phyloP scores from a whole-genome alignment of 495 filamentous ascomycete species.

The Podospora pseudocomata region DNA sequence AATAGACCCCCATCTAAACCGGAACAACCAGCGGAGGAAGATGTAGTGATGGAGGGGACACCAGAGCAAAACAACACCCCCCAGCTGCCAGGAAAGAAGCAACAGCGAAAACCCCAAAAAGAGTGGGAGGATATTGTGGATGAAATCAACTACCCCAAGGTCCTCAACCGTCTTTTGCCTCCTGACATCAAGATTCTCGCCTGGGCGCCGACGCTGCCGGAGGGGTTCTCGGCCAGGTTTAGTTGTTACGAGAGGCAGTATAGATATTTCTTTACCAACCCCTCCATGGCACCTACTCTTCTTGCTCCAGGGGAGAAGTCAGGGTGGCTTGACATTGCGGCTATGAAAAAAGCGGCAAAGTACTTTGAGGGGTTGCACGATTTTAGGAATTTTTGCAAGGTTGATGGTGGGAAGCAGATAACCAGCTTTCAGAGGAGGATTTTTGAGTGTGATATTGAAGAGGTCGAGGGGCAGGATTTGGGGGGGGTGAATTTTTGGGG shows the following conservation, averaged over 20 bases:
- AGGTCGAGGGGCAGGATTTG: conserved; percentile 56
- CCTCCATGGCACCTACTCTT: conserved; percentile 66
- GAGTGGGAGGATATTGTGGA: conserved; percentile 71
- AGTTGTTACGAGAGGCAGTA: conserved; percentile 86
- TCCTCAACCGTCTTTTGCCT: conserved; percentile 84
- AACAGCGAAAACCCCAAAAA: background rate
- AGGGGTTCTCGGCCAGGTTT: conserved; percentile 86
- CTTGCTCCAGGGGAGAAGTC: conserved; percentile 26
- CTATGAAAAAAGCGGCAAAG: conserved; percentile 78
- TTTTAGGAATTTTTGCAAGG: conserved; percentile 94
- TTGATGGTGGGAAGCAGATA: conserved; percentile 82
- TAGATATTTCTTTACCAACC: conserved; percentile 95
- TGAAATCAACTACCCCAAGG: conserved; percentile 74
- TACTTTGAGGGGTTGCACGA: conserved; percentile 80
- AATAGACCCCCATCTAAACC: conserved; percentile 51
- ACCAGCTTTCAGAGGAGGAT: conserved; percentile 75
- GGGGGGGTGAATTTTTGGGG: conserved; percentile 43
- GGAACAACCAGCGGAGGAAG: conserved; percentile 11
- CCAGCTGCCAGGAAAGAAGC: background rate
- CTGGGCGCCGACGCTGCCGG: conserved; percentile 81
- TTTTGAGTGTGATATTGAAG: conserved; percentile 69
- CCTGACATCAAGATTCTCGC: conserved; percentile 85
- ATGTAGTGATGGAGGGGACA: conserved; percentile 15
- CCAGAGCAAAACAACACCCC: conserved; percentile 13
- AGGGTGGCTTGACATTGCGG: conserved; percentile 70